These are phyloP conservation scores for Radiomyces spectabilis DNA, from an alignment of 192 early-diverging fungal species.

Conservation along the genomic window DNA sequence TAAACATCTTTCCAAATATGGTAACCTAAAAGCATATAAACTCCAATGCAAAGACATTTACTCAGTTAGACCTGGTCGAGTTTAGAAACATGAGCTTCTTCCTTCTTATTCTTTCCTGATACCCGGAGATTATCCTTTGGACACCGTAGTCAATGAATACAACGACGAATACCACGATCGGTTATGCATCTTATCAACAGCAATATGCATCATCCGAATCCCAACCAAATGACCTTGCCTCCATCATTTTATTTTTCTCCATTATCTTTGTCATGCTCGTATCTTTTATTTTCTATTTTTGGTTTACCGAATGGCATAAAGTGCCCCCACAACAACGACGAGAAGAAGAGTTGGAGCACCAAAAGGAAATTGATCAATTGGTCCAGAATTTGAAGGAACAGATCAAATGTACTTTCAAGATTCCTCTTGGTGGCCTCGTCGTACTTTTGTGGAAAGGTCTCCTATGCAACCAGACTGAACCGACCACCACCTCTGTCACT, in stretches of 20 bases:
- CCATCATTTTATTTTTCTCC: slow-evolving; percentile 28
- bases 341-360: slow-evolving; percentile 19
- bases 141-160: background rate
- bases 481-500: slow-evolving; percentile 2
- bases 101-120: too few relatives aligned
- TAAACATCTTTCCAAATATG: too few relatives aligned
- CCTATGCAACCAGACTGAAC: background rate
- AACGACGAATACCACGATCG: background rate
- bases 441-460: slow-evolving; percentile 14
- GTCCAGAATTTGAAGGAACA: slow-evolving; percentile 27
- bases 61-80: too few relatives aligned
- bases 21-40: too few relatives aligned
- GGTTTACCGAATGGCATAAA: slow-evolving; percentile 31
- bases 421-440: slow-evolving; percentile 17
- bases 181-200: slow-evolving; percentile 29
- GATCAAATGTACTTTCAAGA: slow-evolving; percentile 15
- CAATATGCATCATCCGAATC: slow-evolving; percentile 16
- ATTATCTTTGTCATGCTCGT: slow-evolving; percentile 20
- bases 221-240: slow-evolving; percentile 19
- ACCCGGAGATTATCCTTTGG: too few relatives aligned
- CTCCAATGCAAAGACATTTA: too few relatives aligned
- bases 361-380: slow-evolving; percentile 27
- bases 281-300: slow-evolving; percentile 32
- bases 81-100: too few relatives aligned
- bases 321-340: slow-evolving; percentile 19